Evolutionary conservation across 352 stramenopile genomes (phyloP).

Genomic region (Aphanomyces invadans): DNA sequence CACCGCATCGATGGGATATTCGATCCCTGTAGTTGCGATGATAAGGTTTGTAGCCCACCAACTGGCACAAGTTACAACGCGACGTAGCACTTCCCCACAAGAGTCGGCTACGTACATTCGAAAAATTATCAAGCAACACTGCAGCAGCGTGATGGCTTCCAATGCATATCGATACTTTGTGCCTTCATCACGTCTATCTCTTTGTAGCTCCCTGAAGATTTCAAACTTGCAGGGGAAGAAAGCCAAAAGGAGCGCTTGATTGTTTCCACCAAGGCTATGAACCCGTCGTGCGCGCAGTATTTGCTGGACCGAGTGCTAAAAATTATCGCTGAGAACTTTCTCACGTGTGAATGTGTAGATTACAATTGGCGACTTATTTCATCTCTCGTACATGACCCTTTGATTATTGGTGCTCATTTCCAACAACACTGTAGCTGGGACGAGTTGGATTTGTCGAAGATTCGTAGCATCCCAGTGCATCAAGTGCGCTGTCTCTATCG

Average conservation of each 20-base stretch:
- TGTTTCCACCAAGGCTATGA: neutral
- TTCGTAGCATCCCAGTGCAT: neutral
- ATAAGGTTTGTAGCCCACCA: neutral
- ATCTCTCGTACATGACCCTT: neutral
- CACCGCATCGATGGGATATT: neutral
- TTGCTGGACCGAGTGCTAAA: neutral
- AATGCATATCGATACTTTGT: too few species aligned
- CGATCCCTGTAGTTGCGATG: neutral
- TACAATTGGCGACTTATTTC: slow-evolving; percentile 6
- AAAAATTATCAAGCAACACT: neutral
- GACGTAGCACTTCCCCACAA: neutral
- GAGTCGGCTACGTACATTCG: neutral
- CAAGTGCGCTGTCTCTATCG: slow-evolving; percentile 9
- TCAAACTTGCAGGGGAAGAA: neutral
- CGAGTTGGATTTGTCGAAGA: neutral
- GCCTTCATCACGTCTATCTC: too few species aligned
- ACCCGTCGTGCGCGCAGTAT: neutral
- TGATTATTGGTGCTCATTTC: neutral
- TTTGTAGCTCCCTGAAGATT: neutral
- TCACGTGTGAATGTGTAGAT: neutral
- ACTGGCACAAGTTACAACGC: neutral
- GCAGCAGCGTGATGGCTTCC: neutral
- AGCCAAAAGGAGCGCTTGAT: slow-evolving; percentile 6
- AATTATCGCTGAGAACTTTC: neutral
- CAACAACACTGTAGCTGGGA: neutral